phyloP scores from a whole-genome alignment of 164 flowering plant species.

The Sedum album region DNA sequence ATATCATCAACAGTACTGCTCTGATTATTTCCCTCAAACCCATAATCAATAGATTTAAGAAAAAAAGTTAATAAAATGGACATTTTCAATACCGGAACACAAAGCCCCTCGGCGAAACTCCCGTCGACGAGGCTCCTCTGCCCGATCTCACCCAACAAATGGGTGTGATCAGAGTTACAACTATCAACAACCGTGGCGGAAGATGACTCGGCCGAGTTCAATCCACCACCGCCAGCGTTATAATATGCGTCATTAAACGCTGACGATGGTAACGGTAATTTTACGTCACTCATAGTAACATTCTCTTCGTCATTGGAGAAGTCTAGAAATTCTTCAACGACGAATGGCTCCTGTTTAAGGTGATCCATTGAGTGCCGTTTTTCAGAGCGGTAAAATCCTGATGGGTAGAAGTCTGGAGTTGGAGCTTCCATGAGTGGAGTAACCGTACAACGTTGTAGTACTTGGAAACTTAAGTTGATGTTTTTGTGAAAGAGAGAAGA shows the following conservation, averaged over 20 bases:
- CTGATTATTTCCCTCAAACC: not conserved
- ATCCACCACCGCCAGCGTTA: constrained; percentile 14
- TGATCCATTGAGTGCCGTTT: constrained; percentile 25
- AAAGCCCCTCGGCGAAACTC: constrained; percentile 38
- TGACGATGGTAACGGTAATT: not conserved
- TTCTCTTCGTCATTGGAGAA: constrained; percentile 67
- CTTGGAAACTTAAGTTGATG: constrained; percentile 6
- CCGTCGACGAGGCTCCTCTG: constrained; percentile 18
- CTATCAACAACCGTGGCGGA: constrained; percentile 42
- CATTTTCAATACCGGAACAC: constrained; percentile 40
- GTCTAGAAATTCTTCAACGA: constrained; percentile 76
- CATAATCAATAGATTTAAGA: not conserved
- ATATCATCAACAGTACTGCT: not conserved
- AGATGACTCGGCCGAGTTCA: constrained; percentile 48
- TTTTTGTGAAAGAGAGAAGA: constrained; percentile 6
- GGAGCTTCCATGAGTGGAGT: constrained; percentile 38
- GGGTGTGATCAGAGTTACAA: constrained; percentile 31
- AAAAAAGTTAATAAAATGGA: not conserved
- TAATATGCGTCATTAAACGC: constrained; percentile 12
- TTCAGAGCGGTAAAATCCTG: constrained; percentile 20
- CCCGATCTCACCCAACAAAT: constrained; percentile 18
- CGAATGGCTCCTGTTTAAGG: constrained; percentile 40
- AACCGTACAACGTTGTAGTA: constrained; percentile 6
- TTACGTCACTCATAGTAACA: not conserved
- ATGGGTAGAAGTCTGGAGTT: constrained; percentile 37